phyloP scores from a whole-genome alignment of 176 grass and related monocot genomes.

The Musa acuminata region DNA sequence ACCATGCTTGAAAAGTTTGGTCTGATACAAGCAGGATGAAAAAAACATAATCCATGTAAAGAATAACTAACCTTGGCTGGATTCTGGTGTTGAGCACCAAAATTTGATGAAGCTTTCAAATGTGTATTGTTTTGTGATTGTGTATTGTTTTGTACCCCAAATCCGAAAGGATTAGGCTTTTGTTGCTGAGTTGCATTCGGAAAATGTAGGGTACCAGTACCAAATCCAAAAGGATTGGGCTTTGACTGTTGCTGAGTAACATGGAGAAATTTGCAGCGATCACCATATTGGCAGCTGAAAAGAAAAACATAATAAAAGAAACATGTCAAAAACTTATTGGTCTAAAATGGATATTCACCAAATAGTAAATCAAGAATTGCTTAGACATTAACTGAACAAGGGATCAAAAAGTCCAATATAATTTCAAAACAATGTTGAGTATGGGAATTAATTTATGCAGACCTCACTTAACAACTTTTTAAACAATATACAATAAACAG shows the following conservation, averaged over 20 bases:
- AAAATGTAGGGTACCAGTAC: conserved; percentile 8
- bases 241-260: conserved; percentile 46
- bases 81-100: conserved; percentile 11
- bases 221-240: conserved; percentile 68
- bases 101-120: conserved; percentile 27
- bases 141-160: conserved; percentile 49
- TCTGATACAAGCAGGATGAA: neutral
- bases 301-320: conserved; percentile 7
- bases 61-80: conserved; percentile 17
- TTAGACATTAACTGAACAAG: neutral
- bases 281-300: conserved; percentile 72
- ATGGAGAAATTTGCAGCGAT: conserved; percentile 66
- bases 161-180: conserved; percentile 70
- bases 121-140: conserved; percentile 9
- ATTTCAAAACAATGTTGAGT: no score
- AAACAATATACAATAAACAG: no score
- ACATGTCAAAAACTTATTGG: neutral
- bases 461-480: no score
- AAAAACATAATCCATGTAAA: neutral
- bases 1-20: neutral
- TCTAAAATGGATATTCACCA: neutral
- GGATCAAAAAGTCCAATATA: neutral
- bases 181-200: conserved; percentile 32
- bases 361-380: neutral
- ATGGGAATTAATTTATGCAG: no score